A percentile compares a stretch with the other conserved stretches of the same genome.
phyloP scores from a whole-genome alignment of 257 asterid species.

The Haberlea rhodopensis region DNA sequence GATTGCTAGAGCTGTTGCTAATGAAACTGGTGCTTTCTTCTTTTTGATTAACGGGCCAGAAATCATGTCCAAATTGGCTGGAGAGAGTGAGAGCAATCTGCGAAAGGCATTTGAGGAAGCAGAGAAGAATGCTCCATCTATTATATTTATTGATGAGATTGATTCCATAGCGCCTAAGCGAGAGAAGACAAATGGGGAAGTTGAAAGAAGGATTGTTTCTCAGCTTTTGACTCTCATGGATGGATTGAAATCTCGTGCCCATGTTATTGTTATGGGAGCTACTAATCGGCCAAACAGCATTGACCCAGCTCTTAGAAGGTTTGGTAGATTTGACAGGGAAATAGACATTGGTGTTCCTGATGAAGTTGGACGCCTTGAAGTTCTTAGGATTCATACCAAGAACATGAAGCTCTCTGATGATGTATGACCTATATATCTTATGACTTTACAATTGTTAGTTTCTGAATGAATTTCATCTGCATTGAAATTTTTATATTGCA shows the following conservation, averaged over 20 bases:
- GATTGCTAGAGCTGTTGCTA: slow-evolving; percentile 55
- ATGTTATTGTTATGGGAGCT: slow-evolving; percentile 57
- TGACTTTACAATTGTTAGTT: slow-evolving; percentile 2
- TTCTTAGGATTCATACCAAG: slow-evolving; percentile 51
- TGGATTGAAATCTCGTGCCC: slow-evolving; percentile 58
- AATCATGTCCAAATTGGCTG: slow-evolving; percentile 58
- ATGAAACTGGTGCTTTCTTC: slow-evolving; percentile 59
- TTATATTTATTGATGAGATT: slow-evolving; percentile 54
- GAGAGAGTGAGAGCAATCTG: slow-evolving; percentile 59
- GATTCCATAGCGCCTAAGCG: slow-evolving; percentile 60
- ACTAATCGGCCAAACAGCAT: slow-evolving; percentile 53
- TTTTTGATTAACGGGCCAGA: slow-evolving; percentile 54
- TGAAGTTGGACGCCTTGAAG: slow-evolving; percentile 59
- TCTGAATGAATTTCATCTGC: not conserved
- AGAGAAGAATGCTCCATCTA: slow-evolving; percentile 57
- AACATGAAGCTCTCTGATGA: slow-evolving; percentile 52
- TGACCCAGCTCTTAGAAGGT: slow-evolving; percentile 59
- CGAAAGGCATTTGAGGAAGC: slow-evolving; percentile 64
- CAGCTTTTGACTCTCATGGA: slow-evolving; percentile 66
- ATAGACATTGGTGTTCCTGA: slow-evolving; percentile 59
- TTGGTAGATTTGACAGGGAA: slow-evolving; percentile 61
- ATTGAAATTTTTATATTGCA: slow-evolving; percentile 21
- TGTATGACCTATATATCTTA: slow-evolving; percentile 30
- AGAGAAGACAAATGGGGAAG: slow-evolving; percentile 58
- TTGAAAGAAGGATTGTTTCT: slow-evolving; percentile 65